Percentiles rank a stretch among this genome's conserved stretches.
These are phyloP conservation scores for Drechslerella stenobrocha DNA, from an alignment of 2,329 filamentous ascomycete genomes.

Conservation along the genomic window DNA sequence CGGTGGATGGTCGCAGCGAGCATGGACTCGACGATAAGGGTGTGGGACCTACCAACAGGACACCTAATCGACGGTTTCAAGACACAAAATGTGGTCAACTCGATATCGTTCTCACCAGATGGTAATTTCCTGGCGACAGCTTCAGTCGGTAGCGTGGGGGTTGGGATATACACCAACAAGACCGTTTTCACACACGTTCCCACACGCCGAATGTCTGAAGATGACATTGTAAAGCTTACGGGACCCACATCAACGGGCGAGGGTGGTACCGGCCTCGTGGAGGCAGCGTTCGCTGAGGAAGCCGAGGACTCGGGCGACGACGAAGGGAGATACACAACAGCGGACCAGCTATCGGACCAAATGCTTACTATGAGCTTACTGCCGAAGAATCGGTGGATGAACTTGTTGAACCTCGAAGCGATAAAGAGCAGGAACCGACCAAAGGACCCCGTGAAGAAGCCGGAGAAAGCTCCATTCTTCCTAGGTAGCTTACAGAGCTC, in stretches of 20 bases:
- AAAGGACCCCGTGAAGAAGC: slow-evolving; percentile 83
- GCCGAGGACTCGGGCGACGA: slow-evolving; percentile 61
- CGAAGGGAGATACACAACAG: slow-evolving; percentile 61
- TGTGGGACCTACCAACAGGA: slow-evolving; percentile 95
- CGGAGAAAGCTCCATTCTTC: slow-evolving; percentile 95
- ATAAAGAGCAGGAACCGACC: slow-evolving; percentile 86
- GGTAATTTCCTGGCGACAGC: slow-evolving; percentile 94
- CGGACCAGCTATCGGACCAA: slow-evolving; percentile 78
- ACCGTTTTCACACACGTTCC: slow-evolving; percentile 86
- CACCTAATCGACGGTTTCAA: slow-evolving; percentile 92
- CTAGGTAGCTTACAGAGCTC: slow-evolving; percentile 63
- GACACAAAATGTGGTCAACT: slow-evolving; percentile 75
- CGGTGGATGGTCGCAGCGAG: slow-evolving; percentile 90
- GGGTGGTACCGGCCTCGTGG: slow-evolving; percentile 72
- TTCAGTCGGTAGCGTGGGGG: slow-evolving; percentile 76
- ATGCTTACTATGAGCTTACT: slow-evolving; percentile 88
- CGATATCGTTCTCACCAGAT: slow-evolving; percentile 82
- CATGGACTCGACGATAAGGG: slow-evolving; percentile 74
- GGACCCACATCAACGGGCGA: slow-evolving; percentile 81
- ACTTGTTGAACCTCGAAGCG: slow-evolving; percentile 83
- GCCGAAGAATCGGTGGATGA: slow-evolving; percentile 91
- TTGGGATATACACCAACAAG: slow-evolving; percentile 93
- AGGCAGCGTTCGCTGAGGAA: slow-evolving; percentile 71
- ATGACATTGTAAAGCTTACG: slow-evolving; percentile 67
- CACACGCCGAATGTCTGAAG: slow-evolving; percentile 79